Percentiles rank a stretch among this genome's conserved stretches.
Evolutionary conservation across 176 grass and related monocot species (phyloP).

Genomic region (Thinopyrum elongatum): DNA sequence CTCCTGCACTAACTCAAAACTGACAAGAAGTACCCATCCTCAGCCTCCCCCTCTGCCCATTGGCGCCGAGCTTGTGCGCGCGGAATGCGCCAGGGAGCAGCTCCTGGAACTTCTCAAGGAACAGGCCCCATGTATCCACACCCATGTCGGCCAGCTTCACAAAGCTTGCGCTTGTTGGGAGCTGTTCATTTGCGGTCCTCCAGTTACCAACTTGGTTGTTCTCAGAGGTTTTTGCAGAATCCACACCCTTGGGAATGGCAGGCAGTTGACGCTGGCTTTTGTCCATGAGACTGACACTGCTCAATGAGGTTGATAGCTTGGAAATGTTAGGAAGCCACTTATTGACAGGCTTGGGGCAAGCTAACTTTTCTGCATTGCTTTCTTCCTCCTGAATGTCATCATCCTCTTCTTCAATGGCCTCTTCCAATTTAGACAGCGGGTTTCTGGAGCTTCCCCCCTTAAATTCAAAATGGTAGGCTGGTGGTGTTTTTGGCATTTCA

Average conservation of each 20-base stretch:
- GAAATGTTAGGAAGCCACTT: conserved; percentile 55
- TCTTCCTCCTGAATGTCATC: conserved; percentile 54
- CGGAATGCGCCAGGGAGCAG: conserved; percentile 53
- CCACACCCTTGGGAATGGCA: conserved; percentile 26
- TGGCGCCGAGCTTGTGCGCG: conserved; percentile 23
- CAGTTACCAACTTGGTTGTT: conserved; percentile 47
- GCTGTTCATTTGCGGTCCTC: conserved; percentile 64
- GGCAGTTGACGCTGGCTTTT: conserved; percentile 48
- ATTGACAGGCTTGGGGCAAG: conserved; percentile 30
- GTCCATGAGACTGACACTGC: conserved; percentile 43
- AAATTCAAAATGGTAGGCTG: conserved; percentile 42
- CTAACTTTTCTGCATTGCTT: conserved; percentile 44
- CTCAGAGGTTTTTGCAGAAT: conserved; percentile 22
- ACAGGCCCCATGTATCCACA: conserved; percentile 49
- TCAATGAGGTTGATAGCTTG: conserved; percentile 73
- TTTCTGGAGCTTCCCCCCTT: conserved; percentile 43
- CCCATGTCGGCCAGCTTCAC: conserved; percentile 75
- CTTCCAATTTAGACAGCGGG: conserved; percentile 61
- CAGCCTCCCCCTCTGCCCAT: conserved; percentile 56
- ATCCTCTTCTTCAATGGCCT: conserved; percentile 59
- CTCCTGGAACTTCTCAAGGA: conserved; percentile 92
- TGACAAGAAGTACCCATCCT: conserved; percentile 92
- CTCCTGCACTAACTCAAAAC: conserved; percentile 67
- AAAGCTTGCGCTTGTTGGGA: conserved; percentile 59
- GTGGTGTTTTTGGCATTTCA: conserved; percentile 31